These are phyloP conservation scores for Pseudogymnoascus sp. DNA, from an alignment of 2,329 filamentous ascomycete genomes.

Conservation along the genomic window DNA sequence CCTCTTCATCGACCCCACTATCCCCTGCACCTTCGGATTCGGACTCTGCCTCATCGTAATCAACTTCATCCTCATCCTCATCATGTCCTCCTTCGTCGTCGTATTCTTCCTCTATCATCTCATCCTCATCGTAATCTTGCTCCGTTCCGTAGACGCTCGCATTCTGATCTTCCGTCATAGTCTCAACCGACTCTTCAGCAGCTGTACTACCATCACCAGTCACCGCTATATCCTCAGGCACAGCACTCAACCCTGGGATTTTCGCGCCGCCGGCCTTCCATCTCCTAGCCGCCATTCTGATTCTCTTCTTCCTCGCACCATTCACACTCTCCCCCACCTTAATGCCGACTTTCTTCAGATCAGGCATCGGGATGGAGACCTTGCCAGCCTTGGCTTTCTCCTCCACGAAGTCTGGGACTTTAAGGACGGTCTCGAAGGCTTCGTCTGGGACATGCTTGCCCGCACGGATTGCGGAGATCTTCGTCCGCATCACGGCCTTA, in stretches of 20 bases:
- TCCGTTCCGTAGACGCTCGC: constrained; percentile 16
- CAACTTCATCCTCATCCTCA: constrained; percentile 19
- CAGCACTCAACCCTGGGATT: not conserved
- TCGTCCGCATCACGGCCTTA: constrained; percentile 81
- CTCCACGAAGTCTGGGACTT: constrained; percentile 27
- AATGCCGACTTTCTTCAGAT: constrained; percentile 20
- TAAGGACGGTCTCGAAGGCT: constrained; percentile 39
- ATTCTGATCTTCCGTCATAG: constrained; percentile 23
- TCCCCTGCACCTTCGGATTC: constrained; percentile 12
- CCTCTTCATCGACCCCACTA: constrained; percentile 1
- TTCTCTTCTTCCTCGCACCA: constrained; percentile 16
- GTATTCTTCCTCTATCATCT: constrained; percentile 24
- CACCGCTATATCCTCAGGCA: constrained; percentile 10
- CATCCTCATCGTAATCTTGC: constrained; percentile 14
- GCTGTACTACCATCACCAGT: constrained; percentile 11
- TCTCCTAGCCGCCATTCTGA: not conserved
- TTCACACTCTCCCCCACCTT: constrained; percentile 12
- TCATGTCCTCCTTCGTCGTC: constrained; percentile 23
- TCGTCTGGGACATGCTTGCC: constrained; percentile 43
- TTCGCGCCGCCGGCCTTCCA: not conserved
- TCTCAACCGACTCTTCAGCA: constrained; percentile 28
- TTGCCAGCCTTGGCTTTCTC: constrained; percentile 17
- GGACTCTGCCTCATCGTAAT: constrained; percentile 18
- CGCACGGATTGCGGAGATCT: constrained; percentile 62
- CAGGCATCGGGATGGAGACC: constrained; percentile 24